These are phyloP conservation scores for Suillus lakei DNA, from an alignment of 768 basidiomycete species.

Conservation along the genomic window DNA sequence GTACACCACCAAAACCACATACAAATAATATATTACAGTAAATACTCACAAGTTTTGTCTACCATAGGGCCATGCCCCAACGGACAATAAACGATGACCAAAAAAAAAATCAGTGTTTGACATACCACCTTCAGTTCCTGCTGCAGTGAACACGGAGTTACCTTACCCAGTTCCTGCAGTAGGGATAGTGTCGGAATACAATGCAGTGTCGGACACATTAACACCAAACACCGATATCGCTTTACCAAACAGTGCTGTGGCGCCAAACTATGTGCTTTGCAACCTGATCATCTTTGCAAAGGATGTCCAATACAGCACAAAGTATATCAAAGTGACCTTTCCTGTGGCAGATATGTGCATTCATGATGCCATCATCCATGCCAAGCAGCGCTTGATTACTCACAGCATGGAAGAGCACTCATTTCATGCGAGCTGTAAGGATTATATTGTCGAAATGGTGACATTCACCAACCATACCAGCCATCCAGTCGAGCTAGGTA, in stretches of 20 bases:
- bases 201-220: not conserved
- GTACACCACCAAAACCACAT: too few species aligned
- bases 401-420: not conserved
- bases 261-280: not conserved
- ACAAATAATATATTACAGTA: too few species aligned
- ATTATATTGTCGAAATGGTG: not conserved
- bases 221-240: not conserved
- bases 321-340: not conserved
- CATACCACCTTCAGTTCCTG: not conserved
- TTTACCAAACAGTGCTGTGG: too few species aligned
- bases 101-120: not conserved
- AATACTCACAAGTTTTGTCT: too few species aligned
- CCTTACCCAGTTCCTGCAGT: not conserved
- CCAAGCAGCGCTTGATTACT: not conserved
- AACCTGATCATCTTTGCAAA: not conserved
- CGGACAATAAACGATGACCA: too few species aligned
- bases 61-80: too few species aligned
- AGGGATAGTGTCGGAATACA: not conserved
- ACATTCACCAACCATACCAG: not conserved
- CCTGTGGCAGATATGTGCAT: not conserved
- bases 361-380: not conserved
- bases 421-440: rapidly evolving
- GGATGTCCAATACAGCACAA: not conserved
- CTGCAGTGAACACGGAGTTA: not conserved
- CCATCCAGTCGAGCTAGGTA: not conserved